These are phyloP conservation scores for Yarrowia alimentaria DNA, from an alignment of 805 yeast species.

Conservation along the genomic window DNA sequence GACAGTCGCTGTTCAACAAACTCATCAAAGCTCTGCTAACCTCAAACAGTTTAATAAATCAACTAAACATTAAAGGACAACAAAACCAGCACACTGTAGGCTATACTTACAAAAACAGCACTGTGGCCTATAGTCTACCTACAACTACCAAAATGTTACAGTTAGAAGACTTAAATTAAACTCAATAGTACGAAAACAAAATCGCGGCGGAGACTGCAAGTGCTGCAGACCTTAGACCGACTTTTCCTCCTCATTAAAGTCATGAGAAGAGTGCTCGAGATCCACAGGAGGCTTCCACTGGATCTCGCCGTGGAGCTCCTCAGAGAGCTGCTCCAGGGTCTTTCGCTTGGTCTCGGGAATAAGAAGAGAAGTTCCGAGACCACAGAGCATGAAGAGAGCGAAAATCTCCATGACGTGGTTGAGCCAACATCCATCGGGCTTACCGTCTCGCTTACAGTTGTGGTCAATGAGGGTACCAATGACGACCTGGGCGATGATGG, in stretches of 20 bases:
- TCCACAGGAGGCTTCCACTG: constrained; percentile 17
- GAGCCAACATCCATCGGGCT: constrained; percentile 66
- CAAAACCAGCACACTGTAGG: no score
- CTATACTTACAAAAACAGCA: no score
- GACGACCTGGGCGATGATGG: constrained; percentile 48
- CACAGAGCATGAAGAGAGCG: constrained; percentile 88
- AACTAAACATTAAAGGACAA: no score
- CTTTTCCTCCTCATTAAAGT: constrained; percentile 21
- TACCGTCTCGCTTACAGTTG: constrained; percentile 55
- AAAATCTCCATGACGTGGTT: constrained; percentile 93
- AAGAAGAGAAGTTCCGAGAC: constrained; percentile 61
- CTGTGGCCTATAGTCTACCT: no score
- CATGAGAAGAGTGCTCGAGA: constrained; percentile 8
- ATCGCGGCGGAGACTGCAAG: no score
- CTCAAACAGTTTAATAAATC: no score
- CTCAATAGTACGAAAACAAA: constrained; percentile 12
- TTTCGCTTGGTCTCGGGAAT: constrained; percentile 90
- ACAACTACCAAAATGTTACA: no score
- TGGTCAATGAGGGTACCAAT: constrained; percentile 71
- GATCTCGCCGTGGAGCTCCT: constrained; percentile 73
- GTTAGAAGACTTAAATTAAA: constrained; percentile 21
- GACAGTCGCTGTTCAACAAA: no score
- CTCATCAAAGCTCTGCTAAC: no score
- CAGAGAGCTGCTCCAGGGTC: constrained; percentile 81
- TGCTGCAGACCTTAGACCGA: constrained; percentile 1